phyloP scores from a whole-genome alignment of 331 rosid genomes.

The Dryas integrifolia region DNA sequence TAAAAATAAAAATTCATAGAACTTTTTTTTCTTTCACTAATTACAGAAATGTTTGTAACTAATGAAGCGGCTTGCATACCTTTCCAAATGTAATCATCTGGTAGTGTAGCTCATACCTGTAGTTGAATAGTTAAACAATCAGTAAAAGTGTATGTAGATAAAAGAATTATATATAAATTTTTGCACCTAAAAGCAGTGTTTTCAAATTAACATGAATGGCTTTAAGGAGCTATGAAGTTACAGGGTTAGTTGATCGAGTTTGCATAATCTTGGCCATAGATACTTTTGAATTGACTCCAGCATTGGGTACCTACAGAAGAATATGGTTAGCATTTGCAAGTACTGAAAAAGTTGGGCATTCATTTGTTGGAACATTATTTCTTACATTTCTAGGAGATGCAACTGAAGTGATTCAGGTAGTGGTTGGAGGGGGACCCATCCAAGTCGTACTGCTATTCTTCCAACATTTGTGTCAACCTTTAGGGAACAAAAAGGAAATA shows the following conservation, averaged over 20 bases:
- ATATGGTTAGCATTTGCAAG: slow-evolving; percentile 33
- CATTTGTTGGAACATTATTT: slow-evolving; percentile 12
- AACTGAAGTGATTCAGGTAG: slow-evolving; percentile 87
- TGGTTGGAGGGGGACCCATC: slow-evolving; percentile 98
- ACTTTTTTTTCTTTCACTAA: slow-evolving; percentile 13
- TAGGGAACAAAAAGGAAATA: slow-evolving; percentile 12
- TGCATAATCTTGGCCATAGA: slow-evolving; percentile 98
- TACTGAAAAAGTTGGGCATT: slow-evolving; percentile 1
- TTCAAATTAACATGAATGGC: slow-evolving; percentile 4
- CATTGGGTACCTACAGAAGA: slow-evolving; percentile 71
- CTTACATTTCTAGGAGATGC: slow-evolving; percentile 87
- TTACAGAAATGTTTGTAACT: slow-evolving; percentile 12
- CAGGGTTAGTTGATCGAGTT: slow-evolving; percentile 89
- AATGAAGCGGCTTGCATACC: slow-evolving; percentile 41
- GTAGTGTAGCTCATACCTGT: slow-evolving; percentile 94
- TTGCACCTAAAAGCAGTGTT: slow-evolving; percentile 7
- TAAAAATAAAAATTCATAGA: slow-evolving; percentile 22
- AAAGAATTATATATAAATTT: slow-evolving; percentile 6
- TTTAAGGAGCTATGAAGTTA: slow-evolving; percentile 39
- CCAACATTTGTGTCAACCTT: slow-evolving; percentile 99
- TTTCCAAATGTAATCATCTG: slow-evolving; percentile 97
- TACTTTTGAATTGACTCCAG: slow-evolving; percentile 89
- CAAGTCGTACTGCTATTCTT: slow-evolving; percentile 95
- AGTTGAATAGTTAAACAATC: slow-evolving; percentile 25
- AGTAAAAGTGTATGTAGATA: slow-evolving; percentile 28